Base-by-base conservation (phyloP, 768 basidiomycete species). In the Gloeophyllum trabeum region DNA sequence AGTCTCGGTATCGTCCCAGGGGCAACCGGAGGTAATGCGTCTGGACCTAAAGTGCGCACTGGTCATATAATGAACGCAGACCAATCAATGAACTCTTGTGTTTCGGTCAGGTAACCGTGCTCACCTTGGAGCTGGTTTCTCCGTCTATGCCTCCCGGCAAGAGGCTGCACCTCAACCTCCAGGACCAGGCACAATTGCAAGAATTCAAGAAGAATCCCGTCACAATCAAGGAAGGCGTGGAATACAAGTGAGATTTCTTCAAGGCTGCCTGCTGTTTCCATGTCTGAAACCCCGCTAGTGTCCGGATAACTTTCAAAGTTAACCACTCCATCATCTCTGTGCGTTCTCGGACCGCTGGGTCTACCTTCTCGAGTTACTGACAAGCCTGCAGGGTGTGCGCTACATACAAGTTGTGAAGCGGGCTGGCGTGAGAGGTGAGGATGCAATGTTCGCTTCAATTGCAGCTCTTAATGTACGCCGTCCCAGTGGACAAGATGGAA, bases 351-450 rank as follows among this genome's bases (percentile, higher is more conserved):
- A 23, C 26, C 19, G n/a, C 43, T 40, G 39, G 35, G 46, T 57
- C 41, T 49, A 23, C 44, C 38, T 50, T 13, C 26, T n/a, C n/a
- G n/a, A n/a, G 2, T 37, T 7, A 24, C n/a, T 20, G 37, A 19
- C 21, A 30, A 35, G 6, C 34, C 21, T 14, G 24, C 45, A 86
- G 81, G 84, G 84, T 48, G 76, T 84, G 30, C 75, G 85, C 54
- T 94, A 94, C 59, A 67, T 94, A 24, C 93, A 97, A 62, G 70
- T 87, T 24, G 92, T 90, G 46, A 93, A 92, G 63, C 75, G 83
- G 4, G 61, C 76, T 3, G 81, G 85, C 5, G 24, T 93, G 24
- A 79, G 66, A 61, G 84, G 92, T 89, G 49, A 47, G 49, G 47
- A 30, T 41, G n/a, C n/a, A n/a, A n/a, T n/a, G n/a, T n/a, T n/a